Conservation (phyloP, 305 asterid species). For the Solanum hybrid region DNA sequence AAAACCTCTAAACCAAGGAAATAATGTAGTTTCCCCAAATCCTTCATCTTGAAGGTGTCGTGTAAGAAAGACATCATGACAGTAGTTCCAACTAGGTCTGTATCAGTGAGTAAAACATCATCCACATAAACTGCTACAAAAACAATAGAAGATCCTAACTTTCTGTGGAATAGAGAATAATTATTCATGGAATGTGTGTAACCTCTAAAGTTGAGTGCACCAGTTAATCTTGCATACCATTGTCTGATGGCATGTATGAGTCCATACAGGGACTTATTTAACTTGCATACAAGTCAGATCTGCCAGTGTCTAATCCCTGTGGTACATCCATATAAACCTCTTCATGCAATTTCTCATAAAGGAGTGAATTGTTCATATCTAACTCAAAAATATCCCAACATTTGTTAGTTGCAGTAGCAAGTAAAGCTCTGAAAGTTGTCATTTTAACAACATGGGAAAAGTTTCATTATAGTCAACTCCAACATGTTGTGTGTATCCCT, state of each 20-base stretch:
- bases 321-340: neutral
- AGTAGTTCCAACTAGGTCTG: neutral
- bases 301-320: neutral
- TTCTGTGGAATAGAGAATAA: neutral
- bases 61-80: neutral
- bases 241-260: neutral
- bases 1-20: neutral
- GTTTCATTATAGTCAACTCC: neutral
- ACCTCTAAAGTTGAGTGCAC: neutral
- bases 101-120: neutral
- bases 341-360: neutral
- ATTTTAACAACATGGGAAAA: too few species aligned
- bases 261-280: neutral
- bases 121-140: neutral
- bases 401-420: neutral
- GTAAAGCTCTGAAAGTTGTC: neutral
- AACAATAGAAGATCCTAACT: neutral
- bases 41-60: neutral
- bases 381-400: too few species aligned
- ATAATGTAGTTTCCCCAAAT: neutral
- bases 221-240: neutral
- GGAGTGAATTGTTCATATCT: too few species aligned
- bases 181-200: neutral
- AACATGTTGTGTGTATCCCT: neutral
- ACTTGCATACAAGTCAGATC: neutral